phyloP scores from a whole-genome alignment of 768 basidiomycete species.

The Gelatoporia subvermispora region DNA sequence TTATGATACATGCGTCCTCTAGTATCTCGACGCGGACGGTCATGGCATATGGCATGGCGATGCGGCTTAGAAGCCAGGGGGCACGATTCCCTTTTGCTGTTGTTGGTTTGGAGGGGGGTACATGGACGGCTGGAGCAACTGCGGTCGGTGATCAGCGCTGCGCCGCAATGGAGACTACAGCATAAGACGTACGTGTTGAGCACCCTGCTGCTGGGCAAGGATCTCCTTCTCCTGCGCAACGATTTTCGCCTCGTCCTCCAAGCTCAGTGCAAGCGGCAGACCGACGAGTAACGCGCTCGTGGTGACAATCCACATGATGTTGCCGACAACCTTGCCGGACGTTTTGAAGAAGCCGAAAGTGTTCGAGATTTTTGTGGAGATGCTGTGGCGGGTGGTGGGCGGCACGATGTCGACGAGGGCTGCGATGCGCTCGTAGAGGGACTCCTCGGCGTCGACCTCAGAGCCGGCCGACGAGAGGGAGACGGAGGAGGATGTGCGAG shows the following conservation, averaged over 20 bases:
- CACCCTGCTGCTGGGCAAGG: conserved; percentile 88
- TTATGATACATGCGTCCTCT: too few relatives aligned
- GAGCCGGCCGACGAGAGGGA: conserved; percentile 82
- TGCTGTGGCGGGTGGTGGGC: conserved; percentile 77
- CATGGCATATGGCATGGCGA: neutral
- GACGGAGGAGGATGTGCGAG: conserved; percentile 62
- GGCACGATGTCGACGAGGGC: conserved; percentile 97
- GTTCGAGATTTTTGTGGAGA: conserved; percentile 55
- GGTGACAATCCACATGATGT: conserved; percentile 90
- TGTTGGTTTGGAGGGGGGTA: conserved; percentile 44
- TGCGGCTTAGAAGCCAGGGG: conserved; percentile 71
- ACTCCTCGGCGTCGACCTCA: conserved; percentile 69
- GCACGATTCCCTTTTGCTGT: conserved; percentile 57
- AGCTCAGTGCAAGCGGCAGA: conserved; percentile 83
- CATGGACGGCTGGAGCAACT: conserved; percentile 74
- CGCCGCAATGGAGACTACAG: neutral
- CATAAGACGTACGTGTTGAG: conserved; percentile 65
- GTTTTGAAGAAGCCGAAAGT: conserved; percentile 63
- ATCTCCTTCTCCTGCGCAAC: conserved; percentile 93
- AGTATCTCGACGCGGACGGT: too few relatives aligned
- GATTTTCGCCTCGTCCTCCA: conserved; percentile 96
- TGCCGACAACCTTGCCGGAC: conserved; percentile 71
- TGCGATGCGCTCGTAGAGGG: conserved; percentile 78
- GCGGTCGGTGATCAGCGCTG: conserved; percentile 11
- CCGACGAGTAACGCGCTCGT: conserved; percentile 93